phyloP scores from a whole-genome alignment of 495 filamentous ascomycete species.

The Aspergillus nanangensis region DNA sequence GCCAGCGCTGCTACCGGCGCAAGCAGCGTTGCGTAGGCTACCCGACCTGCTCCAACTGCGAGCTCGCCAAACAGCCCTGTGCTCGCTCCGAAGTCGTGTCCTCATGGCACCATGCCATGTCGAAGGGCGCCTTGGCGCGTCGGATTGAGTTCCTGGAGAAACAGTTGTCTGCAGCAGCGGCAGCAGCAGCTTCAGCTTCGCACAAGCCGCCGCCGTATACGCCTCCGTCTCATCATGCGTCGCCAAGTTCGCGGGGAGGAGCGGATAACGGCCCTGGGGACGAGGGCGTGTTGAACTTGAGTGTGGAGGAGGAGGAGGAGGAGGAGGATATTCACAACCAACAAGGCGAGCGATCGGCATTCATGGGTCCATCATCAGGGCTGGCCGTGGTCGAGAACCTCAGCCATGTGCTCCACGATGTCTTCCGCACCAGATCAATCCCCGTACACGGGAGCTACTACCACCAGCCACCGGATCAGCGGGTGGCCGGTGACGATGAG shows the following conservation, averaged over 20 bases:
- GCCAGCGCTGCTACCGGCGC: slow-evolving; percentile 21
- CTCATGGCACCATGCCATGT: slow-evolving; percentile 28
- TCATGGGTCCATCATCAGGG: not conserved
- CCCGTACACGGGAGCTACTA: slow-evolving; percentile 21
- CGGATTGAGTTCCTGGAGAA: slow-evolving; percentile 21
- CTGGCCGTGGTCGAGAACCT: slow-evolving; percentile 2
- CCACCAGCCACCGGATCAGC: slow-evolving; percentile 13
- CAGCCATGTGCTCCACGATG: slow-evolving; percentile 30
- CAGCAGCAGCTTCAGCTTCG: too few relatives aligned
- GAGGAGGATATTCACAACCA: too few relatives aligned
- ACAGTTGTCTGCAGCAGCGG: slow-evolving; percentile 10
- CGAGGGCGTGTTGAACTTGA: too few relatives aligned
- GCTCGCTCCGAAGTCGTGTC: slow-evolving; percentile 13
- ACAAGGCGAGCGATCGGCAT: too few relatives aligned
- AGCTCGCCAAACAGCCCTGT: slow-evolving; percentile 16
- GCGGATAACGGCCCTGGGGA: not conserved
- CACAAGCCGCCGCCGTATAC: too few relatives aligned
- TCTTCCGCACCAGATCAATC: slow-evolving; percentile 30
- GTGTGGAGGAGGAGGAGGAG: too few relatives aligned
- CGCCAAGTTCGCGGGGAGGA: too few relatives aligned
- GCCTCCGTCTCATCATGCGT: too few relatives aligned
- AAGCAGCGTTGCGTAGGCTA: slow-evolving; percentile 23
- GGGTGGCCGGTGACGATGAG: slow-evolving; percentile 12
- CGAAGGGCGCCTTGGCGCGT: slow-evolving; percentile 18
- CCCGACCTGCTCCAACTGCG: slow-evolving; percentile 20